Evolutionary conservation across 73 alveolate genomes (phyloP), one percentile per base, ranked within the genome.

Genomic region (Paraurostyla sp.): DNA sequence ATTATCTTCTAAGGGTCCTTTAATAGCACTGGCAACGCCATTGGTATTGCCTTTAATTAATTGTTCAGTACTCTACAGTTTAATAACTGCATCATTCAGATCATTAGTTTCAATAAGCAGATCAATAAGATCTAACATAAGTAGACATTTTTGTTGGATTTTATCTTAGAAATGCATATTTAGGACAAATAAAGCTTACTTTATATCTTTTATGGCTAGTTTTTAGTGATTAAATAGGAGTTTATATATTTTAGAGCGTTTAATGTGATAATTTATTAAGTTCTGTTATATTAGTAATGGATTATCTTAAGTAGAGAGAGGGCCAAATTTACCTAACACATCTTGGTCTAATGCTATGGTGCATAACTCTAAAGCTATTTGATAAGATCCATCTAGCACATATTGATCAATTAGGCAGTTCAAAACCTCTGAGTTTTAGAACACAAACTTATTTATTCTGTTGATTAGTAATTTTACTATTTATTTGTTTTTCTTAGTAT

Each of bases 131-230:
- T 69, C 84, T 38, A 69, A 7, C 84, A 69, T 69, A 15, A 69
- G 25, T 3, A 41, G 3, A 36, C 54, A 22, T 38, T 69, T 41
- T 33, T 33, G 41, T 13, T 69, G 43, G 3, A 16, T 41, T n/a
- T 69, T 41, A 4, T 69, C 38, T 9, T 38, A 40, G 62, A 69
- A 69, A 69, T 69, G 84, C 84, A 69, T 69, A 23, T 69, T 69
- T 16, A 41, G 7, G 23, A 69, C 40, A 62, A 69, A 69, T 6
- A 69, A 25, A 41, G 84, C 84, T 18, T 38, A 43, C 41, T 69
- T 69, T 7, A 69, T 69, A 69, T 69, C 84, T 69, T 69, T 69
- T 2, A 69, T 69, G 29, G 84, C 84, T 22, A 18, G 7, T 40
- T 43, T 69, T 69, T 38, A 41, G n/a, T 42, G 32, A 42, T 69